phyloP scores from a whole-genome alignment of 2,329 filamentous ascomycete genomes.

The Diplocarpon mali region DNA sequence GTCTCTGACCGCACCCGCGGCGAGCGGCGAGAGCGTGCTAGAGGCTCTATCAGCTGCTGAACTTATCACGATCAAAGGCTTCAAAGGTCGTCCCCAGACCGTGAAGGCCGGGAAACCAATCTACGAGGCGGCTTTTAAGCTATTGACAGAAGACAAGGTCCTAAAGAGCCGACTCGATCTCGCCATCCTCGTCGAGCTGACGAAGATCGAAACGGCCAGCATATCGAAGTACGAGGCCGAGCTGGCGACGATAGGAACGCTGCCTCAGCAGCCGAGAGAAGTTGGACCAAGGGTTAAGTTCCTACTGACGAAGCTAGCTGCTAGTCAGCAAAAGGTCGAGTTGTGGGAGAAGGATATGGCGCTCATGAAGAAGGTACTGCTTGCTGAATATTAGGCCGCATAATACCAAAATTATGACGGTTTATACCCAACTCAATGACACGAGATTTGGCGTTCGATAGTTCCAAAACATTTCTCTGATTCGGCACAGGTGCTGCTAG shows the following conservation, averaged over 20 bases:
- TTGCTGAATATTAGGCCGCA: slow-evolving; percentile 31
- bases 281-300: slow-evolving; percentile 56
- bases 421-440: slow-evolving; percentile 1
- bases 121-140: slow-evolving; percentile 71
- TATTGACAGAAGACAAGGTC: slow-evolving; percentile 59
- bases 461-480: too few species aligned
- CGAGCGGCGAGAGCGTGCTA: slow-evolving; percentile 62
- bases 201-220: slow-evolving; percentile 58
- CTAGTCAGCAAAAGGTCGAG: slow-evolving; percentile 65
- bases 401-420: slow-evolving; percentile 14
- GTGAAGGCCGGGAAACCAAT: slow-evolving; percentile 79
- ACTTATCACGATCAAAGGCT: slow-evolving; percentile 64
- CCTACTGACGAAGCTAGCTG: slow-evolving; percentile 60
- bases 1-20: slow-evolving; percentile 35
- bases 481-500: too few species aligned
- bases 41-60: slow-evolving; percentile 76
- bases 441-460: too few species aligned
- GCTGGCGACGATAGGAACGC: slow-evolving; percentile 54
- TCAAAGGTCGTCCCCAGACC: slow-evolving; percentile 64
- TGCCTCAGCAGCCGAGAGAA: slow-evolving; percentile 63
- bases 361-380: slow-evolving; percentile 59
- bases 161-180: slow-evolving; percentile 65
- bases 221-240: slow-evolving; percentile 73
- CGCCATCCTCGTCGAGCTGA: slow-evolving; percentile 55
- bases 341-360: slow-evolving; percentile 63